Evolutionary conservation across 2,329 filamentous ascomycete genomes (phyloP).

Genomic region (Diaporthe velutina): DNA sequence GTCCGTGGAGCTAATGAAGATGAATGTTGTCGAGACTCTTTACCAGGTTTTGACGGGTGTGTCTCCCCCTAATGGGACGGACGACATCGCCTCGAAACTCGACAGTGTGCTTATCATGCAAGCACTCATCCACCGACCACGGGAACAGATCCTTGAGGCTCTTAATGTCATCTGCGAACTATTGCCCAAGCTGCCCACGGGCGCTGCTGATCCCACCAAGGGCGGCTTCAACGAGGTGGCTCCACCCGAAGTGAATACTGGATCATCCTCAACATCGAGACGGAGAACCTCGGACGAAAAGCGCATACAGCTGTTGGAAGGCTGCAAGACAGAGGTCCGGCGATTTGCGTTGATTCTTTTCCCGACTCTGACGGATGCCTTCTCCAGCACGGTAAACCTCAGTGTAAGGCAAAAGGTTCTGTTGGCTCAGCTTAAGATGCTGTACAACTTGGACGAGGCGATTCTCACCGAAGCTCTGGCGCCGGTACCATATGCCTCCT

Average conservation of each 20-base stretch:
- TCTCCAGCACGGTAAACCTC: slow-evolving; percentile 96
- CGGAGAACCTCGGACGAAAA: slow-evolving; percentile 79
- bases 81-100: slow-evolving; percentile 86
- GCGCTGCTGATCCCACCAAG: slow-evolving; percentile 58
- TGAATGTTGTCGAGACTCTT: slow-evolving; percentile 96
- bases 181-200: slow-evolving; percentile 77
- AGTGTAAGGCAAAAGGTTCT: slow-evolving; percentile 95
- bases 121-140: slow-evolving; percentile 92
- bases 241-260: slow-evolving; percentile 55
- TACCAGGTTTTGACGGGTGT: slow-evolving; percentile 98
- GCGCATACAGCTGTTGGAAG: slow-evolving; percentile 82
- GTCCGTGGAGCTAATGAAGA: slow-evolving; percentile 91
- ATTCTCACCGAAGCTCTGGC: slow-evolving; percentile 89
- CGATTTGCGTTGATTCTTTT: slow-evolving; percentile 94
- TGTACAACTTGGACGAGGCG: slow-evolving; percentile 89
- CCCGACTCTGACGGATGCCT: slow-evolving; percentile 94
- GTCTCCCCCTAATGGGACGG: slow-evolving; percentile 84
- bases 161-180: slow-evolving; percentile 98
- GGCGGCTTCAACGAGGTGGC: slow-evolving; percentile 60
- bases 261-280: slow-evolving; percentile 55
- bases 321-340: slow-evolving; percentile 88
- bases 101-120: slow-evolving; percentile 99
- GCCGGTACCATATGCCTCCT: slow-evolving; percentile 94
- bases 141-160: slow-evolving; percentile 97
- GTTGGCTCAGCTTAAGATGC: slow-evolving; percentile 96